A percentile compares a stretch with the other conserved stretches of the same genome.
Evolutionary conservation across 2,329 filamentous ascomycete species (phyloP).

Genomic region (Pseudocercospora pini-densiflorae): DNA sequence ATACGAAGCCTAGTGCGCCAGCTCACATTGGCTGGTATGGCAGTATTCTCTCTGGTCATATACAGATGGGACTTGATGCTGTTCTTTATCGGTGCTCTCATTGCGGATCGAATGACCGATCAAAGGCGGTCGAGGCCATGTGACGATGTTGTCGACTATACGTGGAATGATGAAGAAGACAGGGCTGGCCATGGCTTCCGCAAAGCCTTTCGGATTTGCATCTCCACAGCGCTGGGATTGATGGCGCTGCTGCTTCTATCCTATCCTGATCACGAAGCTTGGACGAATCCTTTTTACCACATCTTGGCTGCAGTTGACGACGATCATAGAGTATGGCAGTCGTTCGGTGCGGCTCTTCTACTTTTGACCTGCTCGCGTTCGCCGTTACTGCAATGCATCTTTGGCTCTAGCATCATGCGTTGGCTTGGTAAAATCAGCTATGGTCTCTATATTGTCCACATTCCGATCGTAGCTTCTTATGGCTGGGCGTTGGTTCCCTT

Average conservation of each 20-base stretch:
- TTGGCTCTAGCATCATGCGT: background rate
- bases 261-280: slow-evolving; percentile 2
- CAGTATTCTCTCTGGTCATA: background rate
- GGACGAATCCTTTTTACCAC: background rate
- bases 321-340: background rate
- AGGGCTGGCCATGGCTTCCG: too few species aligned
- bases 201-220: too few species aligned
- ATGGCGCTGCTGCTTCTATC: background rate
- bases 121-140: too few species aligned
- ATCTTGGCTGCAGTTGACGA: background rate
- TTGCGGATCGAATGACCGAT: background rate
- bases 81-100: background rate
- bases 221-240: background rate
- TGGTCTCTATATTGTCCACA: slow-evolving; percentile 1
- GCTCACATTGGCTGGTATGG: background rate
- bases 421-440: background rate
- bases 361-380: background rate
- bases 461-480: background rate
- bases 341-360: background rate
- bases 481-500: background rate
- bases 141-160: too few species aligned
- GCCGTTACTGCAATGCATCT: background rate
- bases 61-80: background rate
- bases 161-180: too few species aligned
- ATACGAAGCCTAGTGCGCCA: background rate